phyloP scores from a whole-genome alignment of 768 basidiomycete species.

The Phylloporus scabripes region DNA sequence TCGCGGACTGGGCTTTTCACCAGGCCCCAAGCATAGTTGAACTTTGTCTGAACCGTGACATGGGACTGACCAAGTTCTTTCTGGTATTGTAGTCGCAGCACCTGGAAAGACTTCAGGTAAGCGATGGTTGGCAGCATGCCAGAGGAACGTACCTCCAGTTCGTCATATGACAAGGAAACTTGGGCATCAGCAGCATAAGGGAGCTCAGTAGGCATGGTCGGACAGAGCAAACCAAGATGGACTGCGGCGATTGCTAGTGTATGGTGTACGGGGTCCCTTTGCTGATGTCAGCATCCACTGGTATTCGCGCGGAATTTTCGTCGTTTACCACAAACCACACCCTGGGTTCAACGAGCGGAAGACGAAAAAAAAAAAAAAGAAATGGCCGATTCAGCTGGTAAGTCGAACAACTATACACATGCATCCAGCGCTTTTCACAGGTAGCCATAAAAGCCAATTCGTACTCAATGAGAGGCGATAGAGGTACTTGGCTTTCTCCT shows the following conservation, averaged over 20 bases:
- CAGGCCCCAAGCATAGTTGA: constrained; percentile 96
- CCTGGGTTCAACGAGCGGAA: constrained; percentile 8
- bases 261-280: constrained; percentile 18
- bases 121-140: background rate
- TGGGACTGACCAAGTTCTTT: constrained; percentile 80
- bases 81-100: constrained; percentile 81
- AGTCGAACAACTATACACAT: constrained; percentile 29
- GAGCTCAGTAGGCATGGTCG: constrained; percentile 68
- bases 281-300: constrained; percentile 24
- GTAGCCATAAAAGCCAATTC: constrained; percentile 24
- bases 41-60: constrained; percentile 91
- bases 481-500: constrained; percentile 33
- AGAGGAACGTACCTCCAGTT: constrained; percentile 63
- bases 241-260: constrained; percentile 8
- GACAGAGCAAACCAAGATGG: constrained; percentile 7
- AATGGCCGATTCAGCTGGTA: constrained; percentile 55
- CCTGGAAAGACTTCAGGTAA: constrained; percentile 40
- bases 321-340: constrained; percentile 24
- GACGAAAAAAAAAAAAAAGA: constrained; percentile 11
- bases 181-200: constrained; percentile 96
- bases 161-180: constrained; percentile 81
- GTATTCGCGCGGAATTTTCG: constrained; percentile 15
- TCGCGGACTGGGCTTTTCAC: constrained; percentile 85
- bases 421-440: constrained; percentile 24
- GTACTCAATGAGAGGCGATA: constrained; percentile 29